Evolutionary conservation across 2,329 filamentous ascomycete species (phyloP), one percentile per base, ranked within the genome.

Genomic region (Cladosporium sp.): DNA sequence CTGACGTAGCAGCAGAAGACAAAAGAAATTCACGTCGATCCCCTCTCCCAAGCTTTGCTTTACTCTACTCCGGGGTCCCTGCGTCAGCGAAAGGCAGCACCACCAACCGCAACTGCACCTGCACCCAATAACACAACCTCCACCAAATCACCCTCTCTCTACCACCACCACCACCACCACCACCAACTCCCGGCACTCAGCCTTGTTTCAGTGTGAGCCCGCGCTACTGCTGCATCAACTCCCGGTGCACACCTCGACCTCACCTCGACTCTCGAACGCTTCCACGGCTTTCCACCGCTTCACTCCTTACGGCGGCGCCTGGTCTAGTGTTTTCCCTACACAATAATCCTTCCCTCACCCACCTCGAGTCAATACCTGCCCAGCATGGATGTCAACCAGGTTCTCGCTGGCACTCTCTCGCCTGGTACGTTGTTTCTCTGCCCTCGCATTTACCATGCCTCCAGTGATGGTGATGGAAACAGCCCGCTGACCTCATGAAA

Each of bases 371-470:
- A 53, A 53, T 59, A 52, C 26, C 35, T 29, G 67, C 68, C 70
- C 72, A 92, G 87, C 84, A 93, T 96, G 91, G 92, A 98, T 84
- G 96, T 98, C 85, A 96, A 94, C 85, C 90, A 93, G 84, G 94
- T 99, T 84, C 91, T 99, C 85, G 89, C 92, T 82, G 94, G 93
- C 85, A 98, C 95, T 80, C 89, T 98, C 83, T 96, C 93, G 78
- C 86, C 93, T 78, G 94, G 95, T 98, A 84, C 80, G 90, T 76
- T 44, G 2, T 55, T 29, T 28, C 59, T 31, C 29, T 14, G 3
- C 52, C 2, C 28, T n/a, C 14, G 28, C 52, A n/a, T 28, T 21
- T 21, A n/a, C 16, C n/a, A 44, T 18, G 18, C 52, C 5, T 37
- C 44, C 52, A 33, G 28, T 33, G 16, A 33, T 6, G 44, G n/a